These are phyloP conservation scores for Suhomyces prunicola DNA, from an alignment of 805 yeast genomes.

Conservation along the genomic window DNA sequence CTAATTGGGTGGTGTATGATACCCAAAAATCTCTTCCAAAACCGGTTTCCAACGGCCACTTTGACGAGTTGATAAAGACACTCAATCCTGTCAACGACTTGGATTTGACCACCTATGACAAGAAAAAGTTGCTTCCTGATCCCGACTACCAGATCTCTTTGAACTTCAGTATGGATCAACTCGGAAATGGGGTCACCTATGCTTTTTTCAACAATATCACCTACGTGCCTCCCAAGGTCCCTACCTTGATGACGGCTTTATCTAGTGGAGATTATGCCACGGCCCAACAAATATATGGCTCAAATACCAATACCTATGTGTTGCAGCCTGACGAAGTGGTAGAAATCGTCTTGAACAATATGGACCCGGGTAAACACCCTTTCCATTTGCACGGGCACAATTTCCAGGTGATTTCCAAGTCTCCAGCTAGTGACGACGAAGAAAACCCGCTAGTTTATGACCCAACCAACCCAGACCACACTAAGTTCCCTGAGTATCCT, in stretches of 20 bases:
- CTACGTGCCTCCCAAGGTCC: slow-evolving; percentile 65
- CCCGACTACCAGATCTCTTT: slow-evolving; percentile 61
- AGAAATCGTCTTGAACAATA: slow-evolving; percentile 75
- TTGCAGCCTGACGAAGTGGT: slow-evolving; percentile 60
- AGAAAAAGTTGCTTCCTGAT: slow-evolving; percentile 48
- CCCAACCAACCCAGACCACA: slow-evolving; percentile 36
- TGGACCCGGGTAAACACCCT: slow-evolving; percentile 77
- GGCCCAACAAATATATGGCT: slow-evolving; percentile 66
- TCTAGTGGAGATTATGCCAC: slow-evolving; percentile 50
- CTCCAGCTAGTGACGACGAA: slow-evolving; percentile 49
- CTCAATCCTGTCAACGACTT: slow-evolving; percentile 63
- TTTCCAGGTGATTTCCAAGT: slow-evolving; percentile 60
- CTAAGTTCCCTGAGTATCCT: slow-evolving; percentile 56
- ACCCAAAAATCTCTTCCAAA: slow-evolving; percentile 25
- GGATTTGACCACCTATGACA: slow-evolving; percentile 61
- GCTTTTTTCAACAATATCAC: slow-evolving; percentile 73
- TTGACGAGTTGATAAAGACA: slow-evolving; percentile 32
- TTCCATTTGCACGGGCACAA: slow-evolving; percentile 77
- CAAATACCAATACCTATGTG: slow-evolving; percentile 62
- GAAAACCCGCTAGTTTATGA: slow-evolving; percentile 52
- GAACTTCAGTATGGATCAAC: slow-evolving; percentile 61
- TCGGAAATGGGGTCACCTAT: slow-evolving; percentile 72
- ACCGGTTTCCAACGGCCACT: slow-evolving; percentile 24
- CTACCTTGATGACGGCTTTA: slow-evolving; percentile 62
- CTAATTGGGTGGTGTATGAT: slow-evolving; percentile 56